phyloP scores from a whole-genome alignment of 345 rosid species.

The Anastatica hierochuntica region DNA sequence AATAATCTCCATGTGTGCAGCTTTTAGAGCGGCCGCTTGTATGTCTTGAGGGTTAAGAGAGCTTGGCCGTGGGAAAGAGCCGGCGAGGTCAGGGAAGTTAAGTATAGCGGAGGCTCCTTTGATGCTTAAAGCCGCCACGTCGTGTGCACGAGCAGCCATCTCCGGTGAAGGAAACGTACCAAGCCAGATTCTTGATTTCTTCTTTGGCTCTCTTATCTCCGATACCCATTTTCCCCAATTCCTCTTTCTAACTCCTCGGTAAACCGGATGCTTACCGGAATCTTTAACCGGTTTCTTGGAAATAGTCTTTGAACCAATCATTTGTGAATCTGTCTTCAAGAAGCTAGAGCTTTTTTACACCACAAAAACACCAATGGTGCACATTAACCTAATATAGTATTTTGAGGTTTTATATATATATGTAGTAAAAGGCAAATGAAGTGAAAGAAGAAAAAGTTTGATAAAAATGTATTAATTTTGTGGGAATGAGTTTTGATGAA shows the following conservation, averaged over 20 bases:
- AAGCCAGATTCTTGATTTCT: constrained; percentile 90
- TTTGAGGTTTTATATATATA: constrained; percentile 1
- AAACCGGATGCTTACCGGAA: constrained; percentile 50
- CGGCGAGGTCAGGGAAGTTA: constrained; percentile 77
- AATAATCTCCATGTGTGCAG: constrained; percentile 58
- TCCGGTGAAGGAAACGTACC: constrained; percentile 88
- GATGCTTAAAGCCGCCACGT: constrained; percentile 78
- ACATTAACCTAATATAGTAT: neutral
- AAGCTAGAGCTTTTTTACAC: too few species aligned
- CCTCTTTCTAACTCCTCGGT: constrained; percentile 85
- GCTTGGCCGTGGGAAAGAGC: constrained; percentile 61
- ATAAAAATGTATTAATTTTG: constrained; percentile 1
- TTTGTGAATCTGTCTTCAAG: neutral
- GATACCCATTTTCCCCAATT: constrained; percentile 98
- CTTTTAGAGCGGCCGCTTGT: constrained; percentile 81
- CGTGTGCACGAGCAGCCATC: constrained; percentile 99
- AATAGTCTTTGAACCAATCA: constrained; percentile 12
- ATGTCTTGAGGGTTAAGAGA: constrained; percentile 76
- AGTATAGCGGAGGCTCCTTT: constrained; percentile 77
- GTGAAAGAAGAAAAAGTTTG: too few species aligned
- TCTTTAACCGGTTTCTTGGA: constrained; percentile 31
- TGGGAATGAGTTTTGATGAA: constrained; percentile 19
- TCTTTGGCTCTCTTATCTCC: constrained; percentile 83
- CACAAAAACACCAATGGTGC: constrained; percentile 18
- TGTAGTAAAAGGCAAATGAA: constrained; percentile 1